Evolutionary conservation across 352 stramenopile species (phyloP).

Genomic region (Phytophthora colocasiae): DNA sequence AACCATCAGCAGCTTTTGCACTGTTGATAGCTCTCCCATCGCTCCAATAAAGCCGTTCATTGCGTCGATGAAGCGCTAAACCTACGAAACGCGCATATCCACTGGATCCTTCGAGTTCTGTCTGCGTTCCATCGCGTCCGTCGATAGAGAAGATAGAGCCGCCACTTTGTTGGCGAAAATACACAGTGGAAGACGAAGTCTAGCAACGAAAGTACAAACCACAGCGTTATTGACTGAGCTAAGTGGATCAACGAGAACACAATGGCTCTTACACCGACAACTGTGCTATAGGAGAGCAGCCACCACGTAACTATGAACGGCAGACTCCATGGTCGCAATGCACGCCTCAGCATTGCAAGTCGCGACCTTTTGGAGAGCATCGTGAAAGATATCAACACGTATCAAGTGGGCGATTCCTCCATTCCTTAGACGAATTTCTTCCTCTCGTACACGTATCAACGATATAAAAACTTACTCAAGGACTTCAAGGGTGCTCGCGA

Average conservation of each 20-base stretch:
- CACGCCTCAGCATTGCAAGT: too few species aligned
- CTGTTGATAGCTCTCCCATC: constrained; percentile 56
- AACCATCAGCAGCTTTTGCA: constrained; percentile 27
- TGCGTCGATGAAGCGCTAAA: constrained; percentile 47
- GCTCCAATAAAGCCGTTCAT: constrained; percentile 61
- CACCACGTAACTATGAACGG: constrained; percentile 2
- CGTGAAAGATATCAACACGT: constrained; percentile 3
- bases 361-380: neutral
- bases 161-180: constrained; percentile 58
- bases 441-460: neutral
- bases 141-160: constrained; percentile 68
- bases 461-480: neutral
- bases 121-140: constrained; percentile 42
- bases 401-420: neutral
- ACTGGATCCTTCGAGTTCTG: constrained; percentile 44
- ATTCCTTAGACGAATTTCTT: too few species aligned
- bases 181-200: constrained; percentile 59
- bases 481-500: neutral
- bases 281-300: constrained; percentile 3
- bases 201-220: constrained; percentile 4
- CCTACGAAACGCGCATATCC: constrained; percentile 56
- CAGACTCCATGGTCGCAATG: constrained; percentile 2
- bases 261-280: constrained; percentile 1
- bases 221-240: neutral
- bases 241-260: neutral